A percentile compares a stretch with the other conserved stretches of the same genome.
Evolutionary conservation across 2,329 filamentous ascomycete genomes (phyloP).

Genomic region (Ascochyta clinopodiicola): DNA sequence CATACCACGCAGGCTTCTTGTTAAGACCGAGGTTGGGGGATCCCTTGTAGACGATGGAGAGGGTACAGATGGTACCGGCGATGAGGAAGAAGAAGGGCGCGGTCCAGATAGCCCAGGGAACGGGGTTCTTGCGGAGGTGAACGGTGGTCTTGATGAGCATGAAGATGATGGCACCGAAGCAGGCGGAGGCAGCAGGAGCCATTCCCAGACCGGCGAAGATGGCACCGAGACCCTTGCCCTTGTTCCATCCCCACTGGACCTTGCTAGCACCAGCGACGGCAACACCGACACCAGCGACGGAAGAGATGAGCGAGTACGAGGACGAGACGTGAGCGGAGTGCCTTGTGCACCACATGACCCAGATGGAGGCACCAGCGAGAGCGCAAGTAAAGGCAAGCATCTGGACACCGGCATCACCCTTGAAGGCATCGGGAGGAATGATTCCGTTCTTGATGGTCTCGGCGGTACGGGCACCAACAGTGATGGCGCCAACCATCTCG

Average conservation of each 20-base stretch:
- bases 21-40: conserved; percentile 70
- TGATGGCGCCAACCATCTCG: conserved; percentile 57
- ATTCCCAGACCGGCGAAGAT: conserved; percentile 71
- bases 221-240: conserved; percentile 70
- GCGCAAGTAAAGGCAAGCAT: conserved; percentile 65
- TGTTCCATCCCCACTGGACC: conserved; percentile 65
- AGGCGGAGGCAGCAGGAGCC: conserved; percentile 71
- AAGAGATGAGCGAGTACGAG: conserved; percentile 61
- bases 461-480: conserved; percentile 62
- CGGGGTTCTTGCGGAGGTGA: conserved; percentile 73
- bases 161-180: conserved; percentile 73
- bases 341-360: conserved; percentile 82
- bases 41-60: conserved; percentile 83
- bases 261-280: conserved; percentile 62
- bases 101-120: conserved; percentile 74
- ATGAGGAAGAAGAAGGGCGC: conserved; percentile 81
- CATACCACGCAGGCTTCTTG: conserved; percentile 72
- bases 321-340: conserved; percentile 72
- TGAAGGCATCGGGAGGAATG: conserved; percentile 55
- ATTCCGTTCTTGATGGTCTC: conserved; percentile 80
- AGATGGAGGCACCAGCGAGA: conserved; percentile 68
- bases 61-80: conserved; percentile 74
- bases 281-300: conserved; percentile 56
- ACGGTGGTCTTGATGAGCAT: conserved; percentile 75
- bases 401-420: conserved; percentile 55